These are phyloP conservation scores for Vicia villosa DNA, from an alignment of 306 rosid genomes.

Conservation along the genomic window DNA sequence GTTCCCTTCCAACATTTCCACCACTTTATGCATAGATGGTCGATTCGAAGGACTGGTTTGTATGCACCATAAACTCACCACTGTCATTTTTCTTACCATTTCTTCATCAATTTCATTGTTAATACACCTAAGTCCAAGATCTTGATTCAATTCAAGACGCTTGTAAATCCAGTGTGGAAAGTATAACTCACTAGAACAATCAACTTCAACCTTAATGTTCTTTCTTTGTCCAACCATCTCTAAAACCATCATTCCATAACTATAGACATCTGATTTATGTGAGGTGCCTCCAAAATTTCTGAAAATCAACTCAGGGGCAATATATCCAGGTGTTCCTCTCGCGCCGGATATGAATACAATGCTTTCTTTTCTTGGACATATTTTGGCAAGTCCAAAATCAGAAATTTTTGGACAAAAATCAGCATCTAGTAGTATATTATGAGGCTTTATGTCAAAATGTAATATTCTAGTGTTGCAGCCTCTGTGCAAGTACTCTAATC, in stretches of 20 bases:
- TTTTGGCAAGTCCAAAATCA: too few species aligned
- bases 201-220: constrained; percentile 11
- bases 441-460: too few species aligned
- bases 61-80: constrained; percentile 45
- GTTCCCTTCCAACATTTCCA: constrained; percentile 41
- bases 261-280: constrained; percentile 38
- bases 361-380: too few species aligned
- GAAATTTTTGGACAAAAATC: too few species aligned
- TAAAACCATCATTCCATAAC: constrained; percentile 41
- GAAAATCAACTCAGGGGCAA: not conserved
- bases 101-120: constrained; percentile 33
- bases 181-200: constrained; percentile 33
- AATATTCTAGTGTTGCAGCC: too few species aligned
- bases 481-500: too few species aligned
- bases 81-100: constrained; percentile 40
- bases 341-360: too few species aligned
- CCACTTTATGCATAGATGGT: constrained; percentile 40
- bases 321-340: too few species aligned
- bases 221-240: constrained; percentile 31
- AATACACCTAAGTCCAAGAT: constrained; percentile 9
- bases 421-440: too few species aligned
- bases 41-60: constrained; percentile 41
- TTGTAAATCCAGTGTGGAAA: constrained; percentile 43
- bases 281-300: constrained; percentile 31
- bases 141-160: constrained; percentile 36